Base-by-base conservation (phyloP, 2,329 filamentous ascomycete species). In the Penicillium hordei region DNA sequence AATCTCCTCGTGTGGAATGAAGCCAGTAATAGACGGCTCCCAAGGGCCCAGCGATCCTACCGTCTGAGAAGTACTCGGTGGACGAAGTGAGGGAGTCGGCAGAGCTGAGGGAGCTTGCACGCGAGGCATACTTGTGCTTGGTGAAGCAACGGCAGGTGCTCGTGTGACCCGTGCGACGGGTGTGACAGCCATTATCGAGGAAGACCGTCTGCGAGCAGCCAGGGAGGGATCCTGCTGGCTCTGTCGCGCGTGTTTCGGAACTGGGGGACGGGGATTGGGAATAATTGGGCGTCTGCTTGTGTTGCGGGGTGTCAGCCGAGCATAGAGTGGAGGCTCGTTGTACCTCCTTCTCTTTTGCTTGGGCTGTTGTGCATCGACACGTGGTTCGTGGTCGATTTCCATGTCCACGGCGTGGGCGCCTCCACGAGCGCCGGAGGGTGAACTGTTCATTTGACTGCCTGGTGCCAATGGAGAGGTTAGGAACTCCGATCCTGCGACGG, bases 1-100 rank as follows among this genome's bases (percentile, higher is more conserved):
- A 12, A 94, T 76, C 60, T 93, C 87, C 65, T 94, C 89, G 55
- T 86, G 83, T 0, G 90, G 89, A 59, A 86, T 85, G 10, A 84
- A 79, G 48, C 89, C 86, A 1, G 86, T 88, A 46, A 96, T 87
- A 34, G 87, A 82, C 7, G 81, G 80, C 59, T 84, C 81, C 74
- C 78, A 82, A 6, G 68, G 72, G 9, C 75, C 75, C 29, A 76
- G 59, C 48, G 69, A 68, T 15, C 73, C 69, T 21, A 59, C n/a
- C 21, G 61, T 8, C 42, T 48, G 55, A n/a, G 55, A 36, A 5
- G 38, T 39, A 34, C 46, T 57, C 10, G 49, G 38, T 15, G 60
- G 36, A 12, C 61, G 53, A 23, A 36, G 21, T 39, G 27, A 21
- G 31, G 46, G 39, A 39, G 64, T 57, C 4, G 60, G 43, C 15